phyloP scores from a whole-genome alignment of 306 rosid species.

The Biancaea sappan region DNA sequence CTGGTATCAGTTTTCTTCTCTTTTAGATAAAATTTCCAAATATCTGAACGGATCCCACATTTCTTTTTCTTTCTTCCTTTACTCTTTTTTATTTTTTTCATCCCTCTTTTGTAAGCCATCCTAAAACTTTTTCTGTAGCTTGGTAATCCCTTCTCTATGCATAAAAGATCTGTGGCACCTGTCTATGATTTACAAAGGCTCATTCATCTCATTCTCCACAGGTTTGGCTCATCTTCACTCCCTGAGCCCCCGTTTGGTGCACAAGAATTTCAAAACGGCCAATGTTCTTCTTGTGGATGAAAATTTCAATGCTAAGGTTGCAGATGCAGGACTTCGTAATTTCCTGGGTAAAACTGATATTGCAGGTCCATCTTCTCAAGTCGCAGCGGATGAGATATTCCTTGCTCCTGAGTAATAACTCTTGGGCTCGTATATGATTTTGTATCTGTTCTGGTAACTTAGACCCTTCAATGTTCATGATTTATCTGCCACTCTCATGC shows the following conservation, averaged over 20 bases:
- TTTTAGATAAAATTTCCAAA: constrained; percentile 52
- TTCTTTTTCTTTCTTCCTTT: too few relatives aligned
- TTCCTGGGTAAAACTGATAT: constrained; percentile 69
- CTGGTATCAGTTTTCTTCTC: constrained; percentile 85
- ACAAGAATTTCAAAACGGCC: constrained; percentile 85
- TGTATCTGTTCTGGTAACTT: constrained; percentile 5
- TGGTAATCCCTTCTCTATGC: constrained; percentile 25
- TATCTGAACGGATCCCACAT: constrained; percentile 50
- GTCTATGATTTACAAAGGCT: constrained; percentile 35
- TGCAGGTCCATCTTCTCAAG: constrained; percentile 82
- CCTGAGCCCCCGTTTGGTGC: constrained; percentile 83
- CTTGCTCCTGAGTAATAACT: constrained; percentile 81
- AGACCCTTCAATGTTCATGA: constrained; percentile 3
- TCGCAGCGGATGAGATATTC: constrained; percentile 69
- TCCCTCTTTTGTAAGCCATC: constrained; percentile 53
- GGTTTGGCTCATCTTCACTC: constrained; percentile 90
- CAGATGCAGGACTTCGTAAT: constrained; percentile 86
- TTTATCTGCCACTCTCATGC: constrained; percentile 40
- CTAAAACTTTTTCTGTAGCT: constrained; percentile 40
- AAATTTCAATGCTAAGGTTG: constrained; percentile 81
- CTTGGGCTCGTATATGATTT: constrained; percentile 17
- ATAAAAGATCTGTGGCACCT: constrained; percentile 33
- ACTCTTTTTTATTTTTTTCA: too few relatives aligned
- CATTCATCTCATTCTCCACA: constrained; percentile 42
- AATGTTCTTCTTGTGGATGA: constrained; percentile 92